These are phyloP conservation scores for Crucibulum laeve DNA, from an alignment of 768 basidiomycete genomes.

Conservation along the genomic window DNA sequence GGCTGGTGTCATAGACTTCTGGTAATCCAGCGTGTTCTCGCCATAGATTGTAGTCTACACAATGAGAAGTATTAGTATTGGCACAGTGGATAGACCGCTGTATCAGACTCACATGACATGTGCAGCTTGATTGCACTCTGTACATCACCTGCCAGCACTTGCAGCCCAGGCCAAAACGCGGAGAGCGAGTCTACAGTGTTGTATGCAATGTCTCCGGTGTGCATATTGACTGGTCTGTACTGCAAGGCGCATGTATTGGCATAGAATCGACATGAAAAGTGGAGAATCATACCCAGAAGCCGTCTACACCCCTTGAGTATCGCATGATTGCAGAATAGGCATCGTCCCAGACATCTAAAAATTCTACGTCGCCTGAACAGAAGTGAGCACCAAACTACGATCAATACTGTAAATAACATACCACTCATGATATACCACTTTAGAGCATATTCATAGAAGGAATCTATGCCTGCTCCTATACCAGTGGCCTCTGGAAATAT, in stretches of 20 bases:
- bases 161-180: slow-evolving; percentile 97
- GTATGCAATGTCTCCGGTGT: slow-evolving; percentile 69
- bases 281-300: slow-evolving; percentile 71
- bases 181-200: slow-evolving; percentile 90
- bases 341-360: slow-evolving; percentile 82
- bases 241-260: slow-evolving; percentile 20
- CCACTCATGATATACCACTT: slow-evolving; percentile 91
- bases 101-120: slow-evolving; percentile 59
- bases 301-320: slow-evolving; percentile 75
- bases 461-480: slow-evolving; percentile 94
- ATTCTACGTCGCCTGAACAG: slow-evolving; percentile 67
- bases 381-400: not conserved
- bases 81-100: not conserved
- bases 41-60: slow-evolving; percentile 90
- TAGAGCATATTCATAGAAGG: slow-evolving; percentile 91
- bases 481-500: slow-evolving; percentile 69
- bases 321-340: slow-evolving; percentile 83
- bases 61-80: not conserved
- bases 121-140: slow-evolving; percentile 92
- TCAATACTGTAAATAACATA: slow-evolving; percentile 17
- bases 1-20: slow-evolving; percentile 86
- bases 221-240: slow-evolving; percentile 86
- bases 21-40: slow-evolving; percentile 81
- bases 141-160: slow-evolving; percentile 81
- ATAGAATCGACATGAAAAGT: not conserved